Evolutionary conservation across 495 filamentous ascomycete species (phyloP), one percentile per base, ranked within the genome.

Genomic region (Parachaetomium inaequale): DNA sequence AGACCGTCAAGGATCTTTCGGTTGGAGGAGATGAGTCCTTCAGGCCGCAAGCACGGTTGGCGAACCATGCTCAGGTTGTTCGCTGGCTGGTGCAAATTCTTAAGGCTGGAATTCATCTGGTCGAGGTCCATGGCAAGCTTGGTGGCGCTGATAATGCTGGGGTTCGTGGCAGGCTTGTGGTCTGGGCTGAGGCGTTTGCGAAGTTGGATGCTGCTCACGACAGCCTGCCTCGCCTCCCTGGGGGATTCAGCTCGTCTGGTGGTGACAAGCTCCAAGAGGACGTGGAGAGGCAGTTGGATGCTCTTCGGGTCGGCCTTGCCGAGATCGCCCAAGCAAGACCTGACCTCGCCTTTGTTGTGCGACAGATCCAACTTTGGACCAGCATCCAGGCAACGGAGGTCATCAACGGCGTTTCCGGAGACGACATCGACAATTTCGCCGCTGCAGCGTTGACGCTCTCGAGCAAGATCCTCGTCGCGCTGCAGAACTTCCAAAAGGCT

Each of bases 401-500:
- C 15, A 36, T 53, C 32, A 64, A 64, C 29, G 70, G 68, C 34
- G 17, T 45, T 53, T 64, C 10, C 61, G 63, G 6, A 7, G 50
- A 55, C 4, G 50, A 55, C n/a, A 65, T 64, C 12, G 66, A 70
- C 25, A 63, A 67, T n/a, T 66, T 80, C 19, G 65, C 68, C 15
- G 67, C 71, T 2, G 80, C 89, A n/a, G 84, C 87, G 45, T 63
- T 78, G 23, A 80, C 75, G 4, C 70, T 91, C n/a, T 79, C 86
- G 11, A 81, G 71, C 72, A 82, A 83, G 52, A 82, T 92, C 45
- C 82, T 93, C 6, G 85, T 92, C 45, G 85, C 87, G 26, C 78
- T 93, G 14, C 90, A 96, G 63, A 82, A 85, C 63, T 80, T 91
- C 67, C 84, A 84, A 54, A 84, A 83, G 54, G 63, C 70, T 1